These are phyloP conservation scores for Viola pubescens DNA, from an alignment of 441 rosid genomes.

Conservation along the genomic window DNA sequence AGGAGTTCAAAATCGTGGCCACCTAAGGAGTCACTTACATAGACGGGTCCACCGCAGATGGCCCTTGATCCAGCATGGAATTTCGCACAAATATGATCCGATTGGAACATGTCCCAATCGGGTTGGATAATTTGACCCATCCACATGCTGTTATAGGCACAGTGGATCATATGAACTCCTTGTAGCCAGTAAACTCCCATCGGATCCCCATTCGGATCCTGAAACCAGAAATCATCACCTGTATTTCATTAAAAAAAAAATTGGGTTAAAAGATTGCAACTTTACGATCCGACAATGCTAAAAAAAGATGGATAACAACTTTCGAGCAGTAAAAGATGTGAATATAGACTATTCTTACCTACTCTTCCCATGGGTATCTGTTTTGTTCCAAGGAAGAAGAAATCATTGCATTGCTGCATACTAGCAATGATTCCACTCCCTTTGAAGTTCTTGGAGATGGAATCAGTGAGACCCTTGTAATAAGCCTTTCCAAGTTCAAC, in stretches of 20 bases:
- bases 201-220: slow-evolving; percentile 77
- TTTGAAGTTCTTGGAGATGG: slow-evolving; percentile 55
- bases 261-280: neutral
- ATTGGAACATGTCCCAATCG: slow-evolving; percentile 93
- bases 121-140: slow-evolving; percentile 77
- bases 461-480: slow-evolving; percentile 49
- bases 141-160: slow-evolving; percentile 79
- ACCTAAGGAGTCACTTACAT: slow-evolving; percentile 59
- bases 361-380: slow-evolving; percentile 77
- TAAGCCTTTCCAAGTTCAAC: slow-evolving; percentile 61
- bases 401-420: slow-evolving; percentile 85
- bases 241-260: neutral
- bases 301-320: neutral
- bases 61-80: slow-evolving; percentile 76
- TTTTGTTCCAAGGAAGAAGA: slow-evolving; percentile 68
- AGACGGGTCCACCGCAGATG: slow-evolving; percentile 78
- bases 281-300: neutral
- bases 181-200: slow-evolving; percentile 74
- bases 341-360: slow-evolving; percentile 26
- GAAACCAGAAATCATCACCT: slow-evolving; percentile 91
- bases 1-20: slow-evolving; percentile 61
- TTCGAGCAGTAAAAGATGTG: neutral
- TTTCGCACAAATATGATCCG: slow-evolving; percentile 69
- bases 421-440: slow-evolving; percentile 62
- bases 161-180: slow-evolving; percentile 77